Conservation (phyloP, 164 flowering plant genomes). For the Vitis rupestris region DNA sequence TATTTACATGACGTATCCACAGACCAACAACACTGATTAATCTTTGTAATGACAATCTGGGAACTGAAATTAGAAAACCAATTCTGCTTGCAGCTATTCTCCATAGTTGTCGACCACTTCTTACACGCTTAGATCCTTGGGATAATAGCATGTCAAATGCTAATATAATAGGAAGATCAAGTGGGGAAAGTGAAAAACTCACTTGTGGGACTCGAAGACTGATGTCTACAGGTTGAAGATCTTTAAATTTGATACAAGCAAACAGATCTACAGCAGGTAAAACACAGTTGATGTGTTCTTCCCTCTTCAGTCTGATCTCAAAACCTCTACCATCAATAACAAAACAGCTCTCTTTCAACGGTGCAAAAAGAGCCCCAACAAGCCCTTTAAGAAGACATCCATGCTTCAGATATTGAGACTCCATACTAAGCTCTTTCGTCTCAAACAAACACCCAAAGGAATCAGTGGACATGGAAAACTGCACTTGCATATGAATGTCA, state of each 20-base stretch:
- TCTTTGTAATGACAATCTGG: conserved; percentile 40
- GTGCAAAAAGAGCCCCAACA: conserved; percentile 38
- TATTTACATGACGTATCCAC: conserved; percentile 60
- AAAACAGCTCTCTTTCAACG: conserved; percentile 34
- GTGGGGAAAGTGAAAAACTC: conserved; percentile 45
- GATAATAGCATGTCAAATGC: conserved; percentile 26
- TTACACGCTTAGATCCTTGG: conserved; percentile 31
- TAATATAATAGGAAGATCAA: conserved; percentile 40
- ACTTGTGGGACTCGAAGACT: conserved; percentile 44
- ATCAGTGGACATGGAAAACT: conserved; percentile 39
- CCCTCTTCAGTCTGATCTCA: conserved; percentile 47
- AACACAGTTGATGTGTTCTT: conserved; percentile 27
- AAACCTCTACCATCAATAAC: conserved; percentile 37
- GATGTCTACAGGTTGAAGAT: conserved; percentile 48
- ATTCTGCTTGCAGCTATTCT: conserved; percentile 51
- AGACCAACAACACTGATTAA: conserved; percentile 35
- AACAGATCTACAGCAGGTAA: conserved; percentile 33
- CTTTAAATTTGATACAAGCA: conserved; percentile 28
- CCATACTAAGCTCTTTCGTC: conserved; percentile 40
- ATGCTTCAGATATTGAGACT: conserved; percentile 26
- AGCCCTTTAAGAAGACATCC: conserved; percentile 49
- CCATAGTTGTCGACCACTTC: conserved; percentile 83
- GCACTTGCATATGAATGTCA: conserved; percentile 45
- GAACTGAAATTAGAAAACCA: conserved; percentile 27
- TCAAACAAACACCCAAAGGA: conserved; percentile 28